These are phyloP conservation scores for Nidula microcarpa DNA, from an alignment of 768 basidiomycete genomes.

Conservation along the genomic window DNA sequence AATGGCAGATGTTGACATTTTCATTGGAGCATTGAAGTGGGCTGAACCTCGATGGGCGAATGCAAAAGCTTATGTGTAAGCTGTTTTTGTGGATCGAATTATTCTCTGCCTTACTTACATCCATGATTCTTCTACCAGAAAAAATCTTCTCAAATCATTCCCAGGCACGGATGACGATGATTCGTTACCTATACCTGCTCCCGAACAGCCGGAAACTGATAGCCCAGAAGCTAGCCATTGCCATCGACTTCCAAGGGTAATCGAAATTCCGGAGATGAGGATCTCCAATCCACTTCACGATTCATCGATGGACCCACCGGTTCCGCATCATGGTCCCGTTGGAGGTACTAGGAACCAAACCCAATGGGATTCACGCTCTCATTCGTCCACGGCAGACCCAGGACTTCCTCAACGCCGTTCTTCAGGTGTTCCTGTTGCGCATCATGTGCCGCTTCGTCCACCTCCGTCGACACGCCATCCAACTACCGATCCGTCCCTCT, in stretches of 20 bases:
- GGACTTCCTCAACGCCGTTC: too few species aligned
- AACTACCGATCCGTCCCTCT: neutral
- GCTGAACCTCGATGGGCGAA: constrained; percentile 30
- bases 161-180: neutral
- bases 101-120: neutral
- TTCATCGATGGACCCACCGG: too few species aligned
- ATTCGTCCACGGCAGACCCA: neutral
- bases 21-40: constrained; percentile 40
- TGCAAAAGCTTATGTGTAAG: constrained; percentile 27
- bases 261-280: too few species aligned
- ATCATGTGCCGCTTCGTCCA: too few species aligned
- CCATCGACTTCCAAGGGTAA: too few species aligned
- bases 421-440: too few species aligned
- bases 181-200: neutral
- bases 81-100: neutral
- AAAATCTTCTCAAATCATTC: neutral
- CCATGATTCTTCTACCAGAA: neutral
- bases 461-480: neutral
- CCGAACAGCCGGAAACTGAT: neutral
- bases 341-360: neutral
- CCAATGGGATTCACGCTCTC: neutral
- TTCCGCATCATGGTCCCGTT: neutral
- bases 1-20: constrained; percentile 32
- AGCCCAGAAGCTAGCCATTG: neutral
- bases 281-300: too few species aligned